These are phyloP conservation scores for Fusarium vanettenii DNA, from an alignment of 2,329 filamentous ascomycete genomes.

Conservation along the genomic window DNA sequence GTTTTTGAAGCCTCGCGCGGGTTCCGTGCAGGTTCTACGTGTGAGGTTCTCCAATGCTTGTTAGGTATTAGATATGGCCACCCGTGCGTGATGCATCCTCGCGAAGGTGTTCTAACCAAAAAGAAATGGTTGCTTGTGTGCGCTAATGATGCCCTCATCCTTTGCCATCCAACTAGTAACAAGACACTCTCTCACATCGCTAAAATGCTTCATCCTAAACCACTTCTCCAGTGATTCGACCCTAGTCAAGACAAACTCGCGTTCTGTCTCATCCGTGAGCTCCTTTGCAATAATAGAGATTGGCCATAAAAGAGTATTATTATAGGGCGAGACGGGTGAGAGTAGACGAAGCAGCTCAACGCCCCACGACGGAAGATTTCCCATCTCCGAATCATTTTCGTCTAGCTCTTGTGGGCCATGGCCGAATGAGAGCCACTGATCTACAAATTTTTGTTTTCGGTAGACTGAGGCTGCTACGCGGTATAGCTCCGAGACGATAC, in stretches of 20 bases:
- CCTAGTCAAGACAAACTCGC: neutral
- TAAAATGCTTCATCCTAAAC: constrained; percentile 31
- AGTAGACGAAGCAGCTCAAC: constrained; percentile 15
- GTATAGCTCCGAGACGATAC: constrained; percentile 29
- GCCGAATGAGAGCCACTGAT: neutral
- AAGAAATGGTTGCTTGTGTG: neutral
- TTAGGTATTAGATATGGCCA: too few species aligned
- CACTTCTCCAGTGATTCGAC: constrained; percentile 15
- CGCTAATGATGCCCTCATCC: constrained; percentile 1
- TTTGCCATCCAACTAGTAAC: constrained; percentile 10
- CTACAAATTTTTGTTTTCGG: constrained; percentile 12
- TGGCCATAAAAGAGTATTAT: constrained; percentile 31
- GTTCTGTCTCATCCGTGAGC: neutral
- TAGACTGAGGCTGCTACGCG: constrained; percentile 28
- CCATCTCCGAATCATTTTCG: constrained; percentile 4
- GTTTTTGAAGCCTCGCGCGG: neutral
- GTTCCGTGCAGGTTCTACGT: neutral
- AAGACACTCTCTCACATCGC: constrained; percentile 11
- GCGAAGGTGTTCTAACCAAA: neutral
- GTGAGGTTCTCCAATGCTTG: neutral
- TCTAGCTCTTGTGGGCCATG: too few species aligned
- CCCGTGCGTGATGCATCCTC: neutral
- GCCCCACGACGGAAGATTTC: constrained; percentile 27
- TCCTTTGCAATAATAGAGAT: constrained; percentile 31
- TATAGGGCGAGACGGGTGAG: neutral